These are phyloP conservation scores for Neonectria ditissima DNA, from an alignment of 2,329 filamentous ascomycete genomes.

Conservation along the genomic window DNA sequence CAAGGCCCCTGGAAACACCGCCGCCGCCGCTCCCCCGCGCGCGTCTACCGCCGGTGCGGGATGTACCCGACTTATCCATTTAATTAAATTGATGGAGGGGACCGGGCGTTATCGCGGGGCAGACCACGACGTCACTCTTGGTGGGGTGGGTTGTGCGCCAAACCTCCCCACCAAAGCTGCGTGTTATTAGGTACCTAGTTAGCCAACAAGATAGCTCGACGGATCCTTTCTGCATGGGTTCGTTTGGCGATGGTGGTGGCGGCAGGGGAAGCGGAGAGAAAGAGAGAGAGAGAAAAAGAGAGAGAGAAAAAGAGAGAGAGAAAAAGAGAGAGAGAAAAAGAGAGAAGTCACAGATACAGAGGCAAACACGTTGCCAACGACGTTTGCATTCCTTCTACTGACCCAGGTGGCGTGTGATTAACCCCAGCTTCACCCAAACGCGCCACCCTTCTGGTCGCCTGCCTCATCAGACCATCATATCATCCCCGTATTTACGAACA, in stretches of 20 bases:
- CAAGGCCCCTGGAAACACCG: neutral
- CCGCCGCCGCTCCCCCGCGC: no score
- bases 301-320: no score
- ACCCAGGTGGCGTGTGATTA: neutral
- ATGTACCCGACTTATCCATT: no score
- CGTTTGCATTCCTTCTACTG: neutral
- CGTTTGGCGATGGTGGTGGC: neutral
- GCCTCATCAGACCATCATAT: conserved; percentile 2
- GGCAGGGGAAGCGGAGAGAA: no score
- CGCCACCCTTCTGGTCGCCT: neutral
- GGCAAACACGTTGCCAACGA: neutral
- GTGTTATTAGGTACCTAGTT: no score
- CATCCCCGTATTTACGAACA: neutral
- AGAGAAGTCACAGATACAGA: neutral
- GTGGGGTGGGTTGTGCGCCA: conserved; percentile 16
- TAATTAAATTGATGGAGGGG: no score
- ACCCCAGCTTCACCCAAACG: neutral
- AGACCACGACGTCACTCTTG: conserved; percentile 33
- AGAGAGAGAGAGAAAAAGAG: no score
- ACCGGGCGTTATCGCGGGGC: conserved; percentile 19
- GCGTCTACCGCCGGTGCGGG: conserved; percentile 15
- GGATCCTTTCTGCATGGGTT: neutral
- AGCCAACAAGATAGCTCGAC: neutral
- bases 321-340: no score
- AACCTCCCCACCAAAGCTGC: conserved; percentile 32